Evolutionary conservation across 2,329 filamentous ascomycete genomes (phyloP), one percentile per base, ranked within the genome.

Genomic region (Pseudogymnoascus sp.): DNA sequence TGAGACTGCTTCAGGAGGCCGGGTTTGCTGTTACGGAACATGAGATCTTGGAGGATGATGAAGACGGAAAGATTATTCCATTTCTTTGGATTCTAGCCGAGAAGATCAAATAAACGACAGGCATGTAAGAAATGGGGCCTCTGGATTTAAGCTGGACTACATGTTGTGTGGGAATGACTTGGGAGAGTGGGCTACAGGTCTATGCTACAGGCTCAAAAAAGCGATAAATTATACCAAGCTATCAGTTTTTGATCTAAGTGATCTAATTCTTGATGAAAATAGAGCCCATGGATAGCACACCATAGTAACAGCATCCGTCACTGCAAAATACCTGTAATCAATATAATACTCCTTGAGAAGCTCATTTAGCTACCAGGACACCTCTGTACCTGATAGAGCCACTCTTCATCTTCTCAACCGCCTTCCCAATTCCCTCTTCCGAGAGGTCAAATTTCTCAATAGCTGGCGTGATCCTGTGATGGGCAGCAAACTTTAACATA

Each of bases 401-500:
- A n/a, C 14, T 35, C 14, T 64, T 62, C 55, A 68, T 43, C 41
- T 64, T 68, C 14, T 63, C 65, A 41, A 67, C 37, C 1, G 62
- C 63, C 18, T 63, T 60, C 16, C 31, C 38, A 35, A 68, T 40
- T 0, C 65, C 66, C 21, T 63, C 43, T 18, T 66, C 55, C 1
- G 59, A 43, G 28, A 68, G 61, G 14, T 61, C 43, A 21, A 68
- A 67, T 16, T 58, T 65, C 62, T 67, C 67, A 33, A 67, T 66
- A 2, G 31, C 21, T 14, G 67, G 67, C n/a, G 63, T 64, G 43
- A 68, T 23, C 2, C 28, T 43, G 40, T 65, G 49, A 1, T 62
- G 40, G 5, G 67, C 67, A 5, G 66, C 66, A 61, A 67, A 68
- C 4, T 28, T 45, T 5, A 68, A 49, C 67, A 68, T 68, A 18